A percentile compares a stretch with the other conserved stretches of the same genome.
phyloP scores from a whole-genome alignment of 352 stramenopile genomes.

The Pythium volutum region DNA sequence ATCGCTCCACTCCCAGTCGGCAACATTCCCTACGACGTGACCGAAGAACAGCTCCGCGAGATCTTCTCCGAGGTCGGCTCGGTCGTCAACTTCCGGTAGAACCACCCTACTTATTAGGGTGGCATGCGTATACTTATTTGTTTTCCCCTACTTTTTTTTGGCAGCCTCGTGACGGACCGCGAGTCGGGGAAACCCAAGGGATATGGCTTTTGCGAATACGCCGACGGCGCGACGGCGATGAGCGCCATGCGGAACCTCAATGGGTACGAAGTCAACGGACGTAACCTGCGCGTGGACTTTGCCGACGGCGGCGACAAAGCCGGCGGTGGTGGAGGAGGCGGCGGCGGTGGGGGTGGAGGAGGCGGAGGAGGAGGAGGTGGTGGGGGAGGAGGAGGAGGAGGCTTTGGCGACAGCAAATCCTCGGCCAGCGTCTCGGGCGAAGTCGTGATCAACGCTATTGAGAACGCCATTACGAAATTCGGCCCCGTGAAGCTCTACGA shows the following conservation, averaged over 20 bases:
- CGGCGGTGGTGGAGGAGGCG: conserved; percentile 15
- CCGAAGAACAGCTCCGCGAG: conserved; percentile 83
- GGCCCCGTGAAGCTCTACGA: conserved; percentile 82
- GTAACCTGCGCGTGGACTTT: conserved; percentile 84
- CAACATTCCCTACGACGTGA: conserved; percentile 89
- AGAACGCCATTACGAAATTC: conserved; percentile 61
- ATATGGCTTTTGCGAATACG: conserved; percentile 87
- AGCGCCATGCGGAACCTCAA: conserved; percentile 87
- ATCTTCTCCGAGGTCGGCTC: conserved; percentile 83
- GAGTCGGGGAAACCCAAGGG: conserved; percentile 84
- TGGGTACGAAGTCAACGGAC: conserved; percentile 79
- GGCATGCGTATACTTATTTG: neutral
- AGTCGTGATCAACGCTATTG: conserved; percentile 77
- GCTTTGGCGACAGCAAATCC: conserved; percentile 26
- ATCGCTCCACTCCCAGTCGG: conserved; percentile 44
- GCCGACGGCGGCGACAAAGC: conserved; percentile 69
- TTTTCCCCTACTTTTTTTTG: conserved; percentile 1
- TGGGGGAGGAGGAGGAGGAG: conserved; percentile 21
- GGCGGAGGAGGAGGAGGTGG: conserved; percentile 18
- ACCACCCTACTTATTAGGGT: neutral
- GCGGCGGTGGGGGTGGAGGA: conserved; percentile 20
- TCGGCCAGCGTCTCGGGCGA: conserved; percentile 58
- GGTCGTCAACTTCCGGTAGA: conserved; percentile 81
- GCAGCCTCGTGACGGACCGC: conserved; percentile 76
- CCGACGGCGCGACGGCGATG: conserved; percentile 74